These are phyloP conservation scores for Punica granatum DNA, from an alignment of 345 rosid genomes.

Conservation along the genomic window DNA sequence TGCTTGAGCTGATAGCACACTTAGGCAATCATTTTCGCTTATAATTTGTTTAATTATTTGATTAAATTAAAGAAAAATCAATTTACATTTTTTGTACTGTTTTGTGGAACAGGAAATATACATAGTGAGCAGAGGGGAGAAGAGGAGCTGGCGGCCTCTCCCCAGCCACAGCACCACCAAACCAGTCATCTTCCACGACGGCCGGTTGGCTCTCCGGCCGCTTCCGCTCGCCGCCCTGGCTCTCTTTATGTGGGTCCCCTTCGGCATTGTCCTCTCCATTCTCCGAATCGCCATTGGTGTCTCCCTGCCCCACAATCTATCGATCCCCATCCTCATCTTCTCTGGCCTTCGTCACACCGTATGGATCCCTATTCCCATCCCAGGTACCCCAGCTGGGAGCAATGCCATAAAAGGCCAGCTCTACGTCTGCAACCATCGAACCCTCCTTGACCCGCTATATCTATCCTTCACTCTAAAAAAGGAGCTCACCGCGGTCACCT, in stretches of 20 bases:
- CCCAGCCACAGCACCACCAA: slow-evolving; percentile 40
- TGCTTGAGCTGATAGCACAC: too few species aligned
- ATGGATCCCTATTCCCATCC: slow-evolving; percentile 7
- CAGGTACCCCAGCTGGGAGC: background rate
- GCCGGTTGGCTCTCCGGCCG: slow-evolving; percentile 68
- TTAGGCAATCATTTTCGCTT: too few species aligned
- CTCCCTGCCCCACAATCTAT: slow-evolving; percentile 34
- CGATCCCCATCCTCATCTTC: slow-evolving; percentile 30
- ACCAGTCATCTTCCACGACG: slow-evolving; percentile 74
- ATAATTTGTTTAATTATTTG: too few species aligned
- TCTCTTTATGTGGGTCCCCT: slow-evolving; percentile 67
- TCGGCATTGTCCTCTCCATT: slow-evolving; percentile 33
- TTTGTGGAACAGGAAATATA: slow-evolving; percentile 39
- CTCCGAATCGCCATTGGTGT: slow-evolving; percentile 29
- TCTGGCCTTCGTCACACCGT: slow-evolving; percentile 32
- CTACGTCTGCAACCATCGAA: slow-evolving; percentile 69
- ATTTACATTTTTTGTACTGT: too few species aligned
- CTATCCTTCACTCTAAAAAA: slow-evolving; percentile 34
- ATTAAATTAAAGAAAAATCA: too few species aligned
- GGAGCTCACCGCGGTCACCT: slow-evolving; percentile 63
- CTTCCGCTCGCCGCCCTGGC: slow-evolving; percentile 35
- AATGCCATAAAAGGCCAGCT: slow-evolving; percentile 25
- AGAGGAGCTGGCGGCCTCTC: slow-evolving; percentile 44
- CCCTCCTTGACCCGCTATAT: slow-evolving; percentile 67
- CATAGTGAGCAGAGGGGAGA: slow-evolving; percentile 45